A percentile compares a stretch with the other conserved stretches of the same genome.
Evolutionary conservation across 805 yeast species (phyloP).

Genomic region (Yarrowia sp.): DNA sequence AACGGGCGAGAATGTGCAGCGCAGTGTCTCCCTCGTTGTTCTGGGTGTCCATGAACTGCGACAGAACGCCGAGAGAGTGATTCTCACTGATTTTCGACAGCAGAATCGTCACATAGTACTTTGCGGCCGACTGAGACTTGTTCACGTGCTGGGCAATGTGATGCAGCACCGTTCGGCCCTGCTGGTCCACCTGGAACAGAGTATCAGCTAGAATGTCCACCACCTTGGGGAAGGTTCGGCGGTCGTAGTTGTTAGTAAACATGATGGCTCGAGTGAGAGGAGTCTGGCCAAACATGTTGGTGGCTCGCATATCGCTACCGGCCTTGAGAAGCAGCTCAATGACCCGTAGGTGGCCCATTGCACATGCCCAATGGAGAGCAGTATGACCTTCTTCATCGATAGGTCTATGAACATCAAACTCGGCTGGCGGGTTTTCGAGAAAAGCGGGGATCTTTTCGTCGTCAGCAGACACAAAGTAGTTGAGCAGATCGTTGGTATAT

Average conservation of each 20-base stretch:
- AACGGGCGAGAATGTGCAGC: constrained; percentile 73
- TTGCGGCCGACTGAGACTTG: constrained; percentile 76
- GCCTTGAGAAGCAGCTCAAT: constrained; percentile 75
- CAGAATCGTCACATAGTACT: constrained; percentile 79
- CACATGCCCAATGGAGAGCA: constrained; percentile 96
- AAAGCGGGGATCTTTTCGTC: constrained; percentile 69
- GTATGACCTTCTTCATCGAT: constrained; percentile 96
- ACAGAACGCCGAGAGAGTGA: constrained; percentile 62
- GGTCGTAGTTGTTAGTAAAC: constrained; percentile 86
- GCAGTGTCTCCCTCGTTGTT: constrained; percentile 88
- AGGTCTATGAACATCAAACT: constrained; percentile 74
- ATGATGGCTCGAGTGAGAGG: constrained; percentile 84
- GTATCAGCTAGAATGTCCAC: constrained; percentile 79
- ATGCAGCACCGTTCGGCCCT: constrained; percentile 78
- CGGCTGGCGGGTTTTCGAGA: constrained; percentile 66
- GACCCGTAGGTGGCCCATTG: constrained; percentile 85
- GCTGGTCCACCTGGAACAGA: constrained; percentile 77
- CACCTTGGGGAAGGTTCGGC: constrained; percentile 78
- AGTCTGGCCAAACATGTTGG: constrained; percentile 79
- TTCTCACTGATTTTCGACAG: constrained; percentile 74
- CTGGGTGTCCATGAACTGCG: constrained; percentile 65
- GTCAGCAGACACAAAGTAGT: constrained; percentile 63
- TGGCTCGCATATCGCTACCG: constrained; percentile 71
- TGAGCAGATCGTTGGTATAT: constrained; percentile 57
- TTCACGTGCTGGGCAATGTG: constrained; percentile 77